These are phyloP conservation scores for Piromyces sp. DNA, from an alignment of 192 early-diverging fungal species.

Conservation along the genomic window DNA sequence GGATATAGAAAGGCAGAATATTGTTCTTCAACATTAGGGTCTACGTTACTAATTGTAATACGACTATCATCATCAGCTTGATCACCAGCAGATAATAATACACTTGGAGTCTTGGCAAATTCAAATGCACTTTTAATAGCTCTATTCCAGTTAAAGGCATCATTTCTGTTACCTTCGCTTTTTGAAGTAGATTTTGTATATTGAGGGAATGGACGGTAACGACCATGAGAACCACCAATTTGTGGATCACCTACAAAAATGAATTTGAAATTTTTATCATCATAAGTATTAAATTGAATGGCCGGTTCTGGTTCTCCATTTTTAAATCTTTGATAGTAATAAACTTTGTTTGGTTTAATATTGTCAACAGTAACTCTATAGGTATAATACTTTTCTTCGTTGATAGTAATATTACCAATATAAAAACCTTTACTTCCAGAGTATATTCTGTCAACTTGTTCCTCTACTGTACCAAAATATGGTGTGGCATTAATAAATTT, in stretches of 20 bases:
- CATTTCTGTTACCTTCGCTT: not conserved
- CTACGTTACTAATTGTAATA: too few species aligned
- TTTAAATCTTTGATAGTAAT: not conserved
- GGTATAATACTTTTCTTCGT: too few species aligned
- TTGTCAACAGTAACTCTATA: too few species aligned
- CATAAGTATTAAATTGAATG: not conserved
- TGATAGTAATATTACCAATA: too few species aligned
- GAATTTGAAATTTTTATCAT: not conserved
- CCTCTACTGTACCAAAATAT: too few species aligned
- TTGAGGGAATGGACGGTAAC: too few species aligned
- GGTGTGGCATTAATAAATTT: too few species aligned
- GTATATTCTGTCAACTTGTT: too few species aligned
- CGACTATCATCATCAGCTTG: too few species aligned
- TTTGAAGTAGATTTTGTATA: too few species aligned
- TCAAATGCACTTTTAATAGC: not conserved
- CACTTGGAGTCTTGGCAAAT: not conserved
- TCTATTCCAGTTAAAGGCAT: not conserved
- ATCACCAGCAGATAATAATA: not conserved
- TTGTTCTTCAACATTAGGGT: not conserved
- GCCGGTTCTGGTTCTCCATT: not conserved
- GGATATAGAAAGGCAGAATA: not conserved
- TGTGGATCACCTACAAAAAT: not conserved
- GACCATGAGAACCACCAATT: not conserved
- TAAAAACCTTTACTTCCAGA: too few species aligned
- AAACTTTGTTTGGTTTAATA: too few species aligned